phyloP scores from a whole-genome alignment of 2,329 filamentous ascomycete genomes.

The Pezicula rhizophila region DNA sequence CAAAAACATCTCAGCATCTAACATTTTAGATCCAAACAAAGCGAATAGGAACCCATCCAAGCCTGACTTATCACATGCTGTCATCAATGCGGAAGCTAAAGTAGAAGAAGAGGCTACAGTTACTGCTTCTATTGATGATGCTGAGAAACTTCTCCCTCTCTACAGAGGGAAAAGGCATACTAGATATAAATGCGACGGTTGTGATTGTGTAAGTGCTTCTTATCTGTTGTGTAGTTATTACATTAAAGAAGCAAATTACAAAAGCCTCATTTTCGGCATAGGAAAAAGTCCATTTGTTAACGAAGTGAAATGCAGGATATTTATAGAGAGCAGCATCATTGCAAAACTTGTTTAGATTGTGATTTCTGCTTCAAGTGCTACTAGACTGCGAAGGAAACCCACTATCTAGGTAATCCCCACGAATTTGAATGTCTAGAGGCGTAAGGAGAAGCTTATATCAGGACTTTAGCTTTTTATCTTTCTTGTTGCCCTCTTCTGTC shows the following conservation, averaged over 20 bases:
- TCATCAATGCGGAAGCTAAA: too few relatives aligned
- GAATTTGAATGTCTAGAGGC: too few relatives aligned
- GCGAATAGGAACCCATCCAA: too few relatives aligned
- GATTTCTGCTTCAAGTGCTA: not conserved
- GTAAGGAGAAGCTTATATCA: too few relatives aligned
- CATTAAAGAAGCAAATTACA: too few relatives aligned
- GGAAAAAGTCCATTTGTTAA: not conserved
- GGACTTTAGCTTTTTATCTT: too few relatives aligned
- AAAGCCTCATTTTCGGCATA: not conserved
- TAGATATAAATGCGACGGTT: not conserved
- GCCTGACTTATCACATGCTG: too few relatives aligned
- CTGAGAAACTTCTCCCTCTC: not conserved
- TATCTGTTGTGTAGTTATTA: too few relatives aligned
- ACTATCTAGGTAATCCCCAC: not conserved
- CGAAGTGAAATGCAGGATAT: not conserved
- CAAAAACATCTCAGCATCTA: not conserved
- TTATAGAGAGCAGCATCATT: not conserved
- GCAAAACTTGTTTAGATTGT: not conserved
- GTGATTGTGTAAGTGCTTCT: not conserved
- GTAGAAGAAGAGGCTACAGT: not conserved
- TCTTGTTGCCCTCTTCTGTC: not conserved
- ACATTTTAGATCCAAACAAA: not conserved
- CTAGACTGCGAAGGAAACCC: not conserved
- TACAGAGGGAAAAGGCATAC: not conserved
- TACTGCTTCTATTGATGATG: not conserved